Conservation (phyloP, 2,329 filamentous ascomycete genomes). For the Biscogniauxia sp. region DNA sequence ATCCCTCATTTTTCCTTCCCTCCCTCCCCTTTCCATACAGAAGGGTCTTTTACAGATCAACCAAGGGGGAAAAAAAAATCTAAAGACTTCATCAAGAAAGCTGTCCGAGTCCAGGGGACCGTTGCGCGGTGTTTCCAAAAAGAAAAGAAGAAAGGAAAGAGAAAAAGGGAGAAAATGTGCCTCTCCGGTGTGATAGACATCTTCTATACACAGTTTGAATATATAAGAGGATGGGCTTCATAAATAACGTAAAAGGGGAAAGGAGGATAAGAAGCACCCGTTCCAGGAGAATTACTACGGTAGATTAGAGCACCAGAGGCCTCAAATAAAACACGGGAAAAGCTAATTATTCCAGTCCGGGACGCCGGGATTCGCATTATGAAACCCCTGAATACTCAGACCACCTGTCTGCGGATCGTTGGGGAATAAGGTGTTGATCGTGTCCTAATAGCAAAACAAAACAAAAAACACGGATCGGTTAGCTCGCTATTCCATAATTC, state of each 20-base stretch:
- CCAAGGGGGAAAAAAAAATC: too few species aligned
- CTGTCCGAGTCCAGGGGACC: too few species aligned
- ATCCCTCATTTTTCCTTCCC: too few species aligned
- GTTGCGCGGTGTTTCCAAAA: too few species aligned
- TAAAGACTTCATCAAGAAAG: too few species aligned
- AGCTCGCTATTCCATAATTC: neutral
- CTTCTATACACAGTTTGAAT: neutral
- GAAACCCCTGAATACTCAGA: constrained; percentile 37
- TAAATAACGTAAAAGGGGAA: too few species aligned
- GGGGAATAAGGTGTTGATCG: constrained; percentile 38
- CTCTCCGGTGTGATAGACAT: neutral
- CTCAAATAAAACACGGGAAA: neutral
- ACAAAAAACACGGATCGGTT: neutral
- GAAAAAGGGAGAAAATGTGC: too few species aligned
- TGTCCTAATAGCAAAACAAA: constrained; percentile 30
- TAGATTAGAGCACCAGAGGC: neutral
- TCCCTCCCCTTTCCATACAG: too few species aligned
- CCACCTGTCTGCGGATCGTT: constrained; percentile 39
- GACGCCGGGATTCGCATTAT: constrained; percentile 35
- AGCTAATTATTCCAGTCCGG: constrained; percentile 27
- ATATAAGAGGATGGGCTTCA: neutral
- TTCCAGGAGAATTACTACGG: neutral
- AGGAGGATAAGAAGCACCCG: neutral
- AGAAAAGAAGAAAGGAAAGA: too few species aligned
- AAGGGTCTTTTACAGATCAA: too few species aligned